Evolutionary conservation across 768 basidiomycete genomes (phyloP).

Genomic region (Russula sp.): DNA sequence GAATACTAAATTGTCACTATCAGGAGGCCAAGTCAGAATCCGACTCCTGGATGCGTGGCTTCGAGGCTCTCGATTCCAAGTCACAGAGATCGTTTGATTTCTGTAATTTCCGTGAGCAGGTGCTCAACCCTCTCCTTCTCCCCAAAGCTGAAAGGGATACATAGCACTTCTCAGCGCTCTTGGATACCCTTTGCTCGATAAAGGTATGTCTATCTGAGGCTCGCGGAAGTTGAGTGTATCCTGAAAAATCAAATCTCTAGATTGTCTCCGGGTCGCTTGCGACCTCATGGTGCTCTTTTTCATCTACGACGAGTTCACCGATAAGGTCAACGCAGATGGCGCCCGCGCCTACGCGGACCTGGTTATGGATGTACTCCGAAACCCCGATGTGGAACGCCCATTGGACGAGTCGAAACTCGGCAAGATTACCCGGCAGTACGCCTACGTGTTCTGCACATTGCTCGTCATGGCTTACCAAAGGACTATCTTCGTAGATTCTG

Average conservation of each 20-base stretch:
- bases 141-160: neutral
- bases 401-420: constrained; percentile 37
- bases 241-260: constrained; percentile 8
- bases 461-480: neutral
- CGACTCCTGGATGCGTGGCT: constrained; percentile 35
- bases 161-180: constrained; percentile 38
- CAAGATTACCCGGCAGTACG: constrained; percentile 39
- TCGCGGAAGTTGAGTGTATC: neutral
- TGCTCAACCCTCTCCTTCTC: neutral
- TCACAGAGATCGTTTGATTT: constrained; percentile 37
- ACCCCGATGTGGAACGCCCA: constrained; percentile 35
- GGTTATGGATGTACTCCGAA: constrained; percentile 36
- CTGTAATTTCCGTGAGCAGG: constrained; percentile 37
- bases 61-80: constrained; percentile 33
- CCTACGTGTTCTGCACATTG: neutral
- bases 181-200: constrained; percentile 32
- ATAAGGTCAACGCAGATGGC: constrained; percentile 32
- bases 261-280: constrained; percentile 35
- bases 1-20: constrained; percentile 37
- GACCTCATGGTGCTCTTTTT: constrained; percentile 50
- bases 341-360: constrained; percentile 33
- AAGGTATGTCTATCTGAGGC: constrained; percentile 28
- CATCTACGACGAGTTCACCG: constrained; percentile 46
- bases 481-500: constrained; percentile 31
- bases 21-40: constrained; percentile 33